Evolutionary conservation across 1,139 yeast genomes (phyloP), one percentile per base, ranked within the genome.

Genomic region (Sugiyamaella pinicola): DNA sequence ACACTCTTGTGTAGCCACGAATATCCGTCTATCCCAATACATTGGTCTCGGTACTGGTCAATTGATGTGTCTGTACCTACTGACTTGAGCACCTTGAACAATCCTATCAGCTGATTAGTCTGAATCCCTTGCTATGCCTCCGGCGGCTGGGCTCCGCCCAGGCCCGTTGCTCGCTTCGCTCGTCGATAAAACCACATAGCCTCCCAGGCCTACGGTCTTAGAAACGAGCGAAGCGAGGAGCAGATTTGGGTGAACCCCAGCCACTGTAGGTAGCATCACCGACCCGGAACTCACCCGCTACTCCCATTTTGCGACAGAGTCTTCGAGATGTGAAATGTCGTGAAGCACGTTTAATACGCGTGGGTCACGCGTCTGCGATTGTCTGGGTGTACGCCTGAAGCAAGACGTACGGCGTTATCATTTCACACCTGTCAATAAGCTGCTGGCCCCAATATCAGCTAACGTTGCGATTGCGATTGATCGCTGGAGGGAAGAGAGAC

Each of bases 1-100:
- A 88, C 82, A 2, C 95, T 91, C 57, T 89, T 81, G 69, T 95
- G 99, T 9, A 95, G 78, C 99, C 99, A 95, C 1, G 97, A 93
- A 66, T 90, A 95, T 0, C 96, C 93, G 66, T 95, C 99, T 19
- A 95, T 84, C 0, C 96, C 99, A 44, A 95, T 73, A 0, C 89
- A 83, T 64, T 83, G 78, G 1, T 96, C 97, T 13, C 81, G 71
- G 67, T 83, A 88, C 42, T 79, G 72, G 52, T 79, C 78, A 34
- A 91, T 70, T 1, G 84, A 71, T 1, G 80, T 76, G 0, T 79
- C 75, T 49, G 78, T 78, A 63, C 87, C 95, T 40, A 87, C 84
- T 43, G 86, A 82, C 65, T 85, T 87, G 58, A 91, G 74, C 57
- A 79, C 81, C 13, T 87, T 90, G 46, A 89, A 78, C 21, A 91